Percentiles rank a stretch among this genome's conserved stretches.
Evolutionary conservation across 169 alveolate genomes (phyloP).

Genomic region (Pseudocohnilembus persalinus): DNA sequence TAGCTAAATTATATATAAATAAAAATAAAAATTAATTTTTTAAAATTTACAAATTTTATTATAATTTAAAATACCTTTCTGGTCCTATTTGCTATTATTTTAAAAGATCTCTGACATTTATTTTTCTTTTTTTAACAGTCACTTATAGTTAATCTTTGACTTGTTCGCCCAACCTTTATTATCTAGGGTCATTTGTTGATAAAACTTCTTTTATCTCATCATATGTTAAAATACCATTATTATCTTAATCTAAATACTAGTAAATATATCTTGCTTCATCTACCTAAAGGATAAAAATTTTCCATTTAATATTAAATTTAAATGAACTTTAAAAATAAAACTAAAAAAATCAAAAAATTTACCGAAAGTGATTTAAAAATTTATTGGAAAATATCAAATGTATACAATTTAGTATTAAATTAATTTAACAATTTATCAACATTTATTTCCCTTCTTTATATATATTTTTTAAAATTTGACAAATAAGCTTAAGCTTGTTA

Average conservation of each 20-base stretch:
- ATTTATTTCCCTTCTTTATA: not conserved
- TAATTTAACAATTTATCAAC: not conserved
- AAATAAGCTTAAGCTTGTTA: not conserved
- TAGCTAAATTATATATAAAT: too few relatives aligned
- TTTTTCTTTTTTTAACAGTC: not conserved
- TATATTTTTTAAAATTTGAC: not conserved
- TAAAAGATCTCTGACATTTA: not conserved
- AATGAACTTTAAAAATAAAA: too few relatives aligned
- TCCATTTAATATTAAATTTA: too few relatives aligned
- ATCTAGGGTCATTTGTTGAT: not conserved
- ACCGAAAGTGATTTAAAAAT: not conserved
- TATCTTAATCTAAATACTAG: not conserved
- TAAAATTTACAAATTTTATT: not conserved
- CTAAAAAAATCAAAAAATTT: too few relatives aligned
- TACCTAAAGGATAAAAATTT: not conserved
- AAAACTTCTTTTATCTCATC: not conserved
- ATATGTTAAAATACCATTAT: not conserved
- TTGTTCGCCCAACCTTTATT: not conserved
- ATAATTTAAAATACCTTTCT: not conserved
- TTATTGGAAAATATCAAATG: not conserved
- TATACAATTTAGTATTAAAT: not conserved
- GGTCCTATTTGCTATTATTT: not conserved
- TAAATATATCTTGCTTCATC: not conserved
- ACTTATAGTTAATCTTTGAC: not conserved
- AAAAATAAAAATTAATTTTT: too few relatives aligned